A percentile compares a stretch with the other conserved stretches of the same genome.
These are phyloP conservation scores for Dissophora ornata DNA, from an alignment of 192 early-diverging fungal species.

Conservation along the genomic window DNA sequence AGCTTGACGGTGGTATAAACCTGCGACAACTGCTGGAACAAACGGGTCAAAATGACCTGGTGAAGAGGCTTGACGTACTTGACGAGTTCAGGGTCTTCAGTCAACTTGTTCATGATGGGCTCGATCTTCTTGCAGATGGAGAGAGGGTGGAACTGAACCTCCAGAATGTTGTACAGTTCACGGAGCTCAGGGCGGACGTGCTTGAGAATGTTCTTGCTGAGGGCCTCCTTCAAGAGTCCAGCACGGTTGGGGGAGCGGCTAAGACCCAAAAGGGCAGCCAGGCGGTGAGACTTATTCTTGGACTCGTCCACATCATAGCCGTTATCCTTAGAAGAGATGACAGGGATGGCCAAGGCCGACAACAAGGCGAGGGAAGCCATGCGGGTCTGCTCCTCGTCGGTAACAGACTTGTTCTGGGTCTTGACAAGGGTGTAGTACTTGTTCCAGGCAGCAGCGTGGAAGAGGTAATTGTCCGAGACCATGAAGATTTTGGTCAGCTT, in stretches of 20 bases:
- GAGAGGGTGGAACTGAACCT: conserved; percentile 99
- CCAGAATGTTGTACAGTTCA: conserved; percentile 94
- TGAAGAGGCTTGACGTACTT: conserved; percentile 96
- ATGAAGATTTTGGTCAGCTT: conserved; percentile 97
- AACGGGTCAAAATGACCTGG: conserved; percentile 95
- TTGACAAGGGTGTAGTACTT: conserved; percentile 85
- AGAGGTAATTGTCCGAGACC: conserved; percentile 97
- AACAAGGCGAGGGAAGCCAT: conserved; percentile 94
- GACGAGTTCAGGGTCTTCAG: conserved; percentile 77
- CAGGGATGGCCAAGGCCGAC: conserved; percentile 95
- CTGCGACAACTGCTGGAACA: conserved; percentile 98
- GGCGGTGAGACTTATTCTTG: conserved; percentile 82
- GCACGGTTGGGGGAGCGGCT: conserved; percentile 87
- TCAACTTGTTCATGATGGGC: conserved; percentile 83
- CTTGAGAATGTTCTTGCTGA: conserved; percentile 86
- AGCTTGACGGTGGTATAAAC: conserved; percentile 98
- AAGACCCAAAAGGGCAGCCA: conserved; percentile 90
- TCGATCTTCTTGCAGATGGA: conserved; percentile 97
- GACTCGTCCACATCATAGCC: conserved; percentile 82
- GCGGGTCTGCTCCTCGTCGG: conserved; percentile 87
- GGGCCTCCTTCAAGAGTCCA: conserved; percentile 89
- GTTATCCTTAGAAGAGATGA: conserved; percentile 87
- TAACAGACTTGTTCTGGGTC: conserved; percentile 81
- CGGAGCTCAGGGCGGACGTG: conserved; percentile 90
- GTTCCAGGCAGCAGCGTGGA: conserved; percentile 97